A percentile compares a stretch with the other conserved stretches of the same genome.
These are phyloP conservation scores for Kluyveromyces nonfermentans DNA, from an alignment of 805 yeast species.

Conservation along the genomic window DNA sequence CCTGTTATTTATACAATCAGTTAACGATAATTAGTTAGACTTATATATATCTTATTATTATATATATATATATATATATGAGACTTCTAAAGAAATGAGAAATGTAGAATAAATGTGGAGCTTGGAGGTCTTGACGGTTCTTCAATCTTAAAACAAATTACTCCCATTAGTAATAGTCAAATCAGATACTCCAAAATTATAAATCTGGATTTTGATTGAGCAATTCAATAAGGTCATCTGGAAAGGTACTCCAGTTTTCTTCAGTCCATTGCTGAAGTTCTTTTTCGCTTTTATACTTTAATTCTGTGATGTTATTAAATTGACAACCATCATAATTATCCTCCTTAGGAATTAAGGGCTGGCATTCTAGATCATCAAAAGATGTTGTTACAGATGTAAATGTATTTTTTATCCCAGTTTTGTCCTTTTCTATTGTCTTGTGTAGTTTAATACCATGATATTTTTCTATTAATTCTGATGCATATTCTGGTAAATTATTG, in stretches of 20 bases:
- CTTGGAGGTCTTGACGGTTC: too few relatives aligned
- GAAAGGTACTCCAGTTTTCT: slow-evolving; percentile 24
- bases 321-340: slow-evolving; percentile 2
- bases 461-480: slow-evolving; percentile 17
- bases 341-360: neutral
- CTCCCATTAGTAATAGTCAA: neutral
- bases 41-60: neutral
- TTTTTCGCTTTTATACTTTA: slow-evolving; percentile 8
- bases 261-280: slow-evolving; percentile 22
- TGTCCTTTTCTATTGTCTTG: neutral
- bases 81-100: slow-evolving; percentile 4
- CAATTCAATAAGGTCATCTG: slow-evolving; percentile 28
- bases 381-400: slow-evolving; percentile 4
- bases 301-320: slow-evolving; percentile 6
- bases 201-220: slow-evolving; percentile 11
- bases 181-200: neutral
- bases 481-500: slow-evolving; percentile 33
- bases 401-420: neutral
- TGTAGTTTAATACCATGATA: slow-evolving; percentile 8
- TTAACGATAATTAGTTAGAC: slow-evolving; percentile 4
- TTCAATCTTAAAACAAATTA: too few relatives aligned
- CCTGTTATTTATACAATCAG: slow-evolving; percentile 4
- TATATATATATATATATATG: slow-evolving; percentile 1
- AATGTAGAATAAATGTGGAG: neutral
- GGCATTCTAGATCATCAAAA: neutral